A percentile compares a stretch with the other conserved stretches of the same genome.
phyloP scores from a whole-genome alignment of 208 protist species.

The Wallacemonas sp. region DNA sequence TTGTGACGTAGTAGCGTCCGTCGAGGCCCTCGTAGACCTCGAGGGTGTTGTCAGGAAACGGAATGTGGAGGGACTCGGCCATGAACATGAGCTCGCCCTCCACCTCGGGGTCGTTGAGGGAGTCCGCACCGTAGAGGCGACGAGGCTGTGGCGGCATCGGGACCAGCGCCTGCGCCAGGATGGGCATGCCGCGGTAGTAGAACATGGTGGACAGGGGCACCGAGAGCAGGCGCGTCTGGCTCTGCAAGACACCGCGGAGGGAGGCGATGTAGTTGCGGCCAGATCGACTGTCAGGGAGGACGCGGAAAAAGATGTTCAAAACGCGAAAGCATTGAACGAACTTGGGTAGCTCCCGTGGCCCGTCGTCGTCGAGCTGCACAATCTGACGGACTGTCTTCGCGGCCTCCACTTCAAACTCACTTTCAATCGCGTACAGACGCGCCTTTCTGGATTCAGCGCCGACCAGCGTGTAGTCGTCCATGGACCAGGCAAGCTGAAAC shows the following conservation, averaged over 20 bases:
- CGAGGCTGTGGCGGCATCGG: constrained; percentile 63
- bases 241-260: constrained; percentile 76
- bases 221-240: constrained; percentile 61
- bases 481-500: constrained; percentile 85
- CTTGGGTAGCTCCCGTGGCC: constrained; percentile 65
- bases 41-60: constrained; percentile 49
- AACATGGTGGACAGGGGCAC: constrained; percentile 85
- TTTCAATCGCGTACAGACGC: constrained; percentile 45
- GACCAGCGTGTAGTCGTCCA: constrained; percentile 57
- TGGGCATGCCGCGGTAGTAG: constrained; percentile 86
- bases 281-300: constrained; percentile 83
- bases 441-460: constrained; percentile 52
- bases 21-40: constrained; percentile 84
- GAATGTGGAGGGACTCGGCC: constrained; percentile 75
- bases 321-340: constrained; percentile 86
- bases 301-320: constrained; percentile 84
- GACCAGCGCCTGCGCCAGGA: constrained; percentile 84
- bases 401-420: constrained; percentile 63
- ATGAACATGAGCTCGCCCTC: constrained; percentile 74
- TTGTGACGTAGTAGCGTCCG: constrained; percentile 78
- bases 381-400: constrained; percentile 60
- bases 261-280: constrained; percentile 83
- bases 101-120: constrained; percentile 67
- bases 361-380: constrained; percentile 77
- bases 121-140: constrained; percentile 64